Conservation (phyloP, 768 basidiomycete genomes). For the Cubamyces lactineus region DNA sequence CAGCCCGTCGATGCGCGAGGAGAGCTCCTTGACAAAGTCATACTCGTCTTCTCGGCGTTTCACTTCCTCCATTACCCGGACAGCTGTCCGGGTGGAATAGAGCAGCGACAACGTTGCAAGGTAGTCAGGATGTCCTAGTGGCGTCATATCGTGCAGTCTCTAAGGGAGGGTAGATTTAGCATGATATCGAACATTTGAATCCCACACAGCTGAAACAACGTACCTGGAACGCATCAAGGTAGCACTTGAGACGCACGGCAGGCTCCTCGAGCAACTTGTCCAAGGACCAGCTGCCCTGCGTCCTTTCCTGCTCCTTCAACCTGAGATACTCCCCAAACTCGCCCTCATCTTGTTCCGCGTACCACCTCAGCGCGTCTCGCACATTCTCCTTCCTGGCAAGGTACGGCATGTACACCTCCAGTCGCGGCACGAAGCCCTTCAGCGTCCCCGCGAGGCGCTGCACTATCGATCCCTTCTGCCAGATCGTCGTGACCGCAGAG, state of each 20-base stretch:
- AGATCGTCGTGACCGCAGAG: conserved; percentile 34
- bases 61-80: conserved; percentile 82
- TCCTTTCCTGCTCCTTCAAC: conserved; percentile 59
- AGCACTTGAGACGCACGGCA: conserved; percentile 68
- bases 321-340: conserved; percentile 88
- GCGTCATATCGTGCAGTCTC: conserved; percentile 72
- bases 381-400: conserved; percentile 71
- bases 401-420: conserved; percentile 90
- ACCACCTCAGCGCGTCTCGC: conserved; percentile 49
- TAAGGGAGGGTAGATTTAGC: conserved; percentile 37
- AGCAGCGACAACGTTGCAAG: conserved; percentile 66
- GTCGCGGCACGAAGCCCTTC: conserved; percentile 58
- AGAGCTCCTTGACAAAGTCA: conserved; percentile 65
- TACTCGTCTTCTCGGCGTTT: conserved; percentile 88
- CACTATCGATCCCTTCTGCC: conserved; percentile 38
- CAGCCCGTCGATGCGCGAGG: conserved; percentile 61
- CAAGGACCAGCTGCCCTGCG: conserved; percentile 65
- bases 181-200: no score
- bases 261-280: conserved; percentile 76
- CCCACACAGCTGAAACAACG: conserved; percentile 29
- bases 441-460: conserved; percentile 61
- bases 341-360: conserved; percentile 40
- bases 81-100: conserved; percentile 68
- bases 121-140: conserved; percentile 70
- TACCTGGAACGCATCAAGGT: conserved; percentile 76